Conservation (phyloP, 306 rosid species). For the Canavalia gladiata region DNA sequence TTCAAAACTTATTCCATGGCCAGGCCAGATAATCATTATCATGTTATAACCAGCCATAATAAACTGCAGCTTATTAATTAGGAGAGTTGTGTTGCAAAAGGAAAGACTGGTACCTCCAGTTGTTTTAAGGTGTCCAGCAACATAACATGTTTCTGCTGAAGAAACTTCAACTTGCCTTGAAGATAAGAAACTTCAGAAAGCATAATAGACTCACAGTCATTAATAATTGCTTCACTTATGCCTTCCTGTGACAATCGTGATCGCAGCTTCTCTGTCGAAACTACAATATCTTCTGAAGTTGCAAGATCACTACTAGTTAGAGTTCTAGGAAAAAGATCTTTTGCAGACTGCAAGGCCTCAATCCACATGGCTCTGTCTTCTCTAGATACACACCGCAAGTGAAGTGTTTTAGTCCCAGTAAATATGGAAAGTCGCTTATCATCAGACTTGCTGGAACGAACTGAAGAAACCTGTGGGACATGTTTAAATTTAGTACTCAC, state of each 20-base stretch:
- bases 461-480: slow-evolving; percentile 87
- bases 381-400: slow-evolving; percentile 79
- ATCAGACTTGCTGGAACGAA: slow-evolving; percentile 97
- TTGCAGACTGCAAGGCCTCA: slow-evolving; percentile 86
- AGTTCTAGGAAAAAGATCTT: slow-evolving; percentile 90
- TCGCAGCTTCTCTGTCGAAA: slow-evolving; percentile 92
- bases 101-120: slow-evolving; percentile 74
- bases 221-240: slow-evolving; percentile 69
- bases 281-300: slow-evolving; percentile 78
- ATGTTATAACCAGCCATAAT: slow-evolving; percentile 27
- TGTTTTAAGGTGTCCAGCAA: slow-evolving; percentile 86
- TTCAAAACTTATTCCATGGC: slow-evolving; percentile 17
- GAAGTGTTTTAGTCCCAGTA: slow-evolving; percentile 97
- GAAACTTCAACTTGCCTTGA: slow-evolving; percentile 77
- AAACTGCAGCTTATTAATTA: slow-evolving; percentile 29
- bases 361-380: slow-evolving; percentile 93
- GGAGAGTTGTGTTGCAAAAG: slow-evolving; percentile 32
- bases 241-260: slow-evolving; percentile 84
- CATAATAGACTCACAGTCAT: slow-evolving; percentile 92
- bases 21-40: slow-evolving; percentile 23
- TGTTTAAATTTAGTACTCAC: slow-evolving; percentile 47
- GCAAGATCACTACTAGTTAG: slow-evolving; percentile 78
- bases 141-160: slow-evolving; percentile 80
- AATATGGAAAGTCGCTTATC: slow-evolving; percentile 92
- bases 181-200: slow-evolving; percentile 87